Percentiles rank a stretch among this genome's conserved stretches.
Conservation (phyloP, 176 grass and related monocot species). For the Dendrocalamus sinicus region DNA sequence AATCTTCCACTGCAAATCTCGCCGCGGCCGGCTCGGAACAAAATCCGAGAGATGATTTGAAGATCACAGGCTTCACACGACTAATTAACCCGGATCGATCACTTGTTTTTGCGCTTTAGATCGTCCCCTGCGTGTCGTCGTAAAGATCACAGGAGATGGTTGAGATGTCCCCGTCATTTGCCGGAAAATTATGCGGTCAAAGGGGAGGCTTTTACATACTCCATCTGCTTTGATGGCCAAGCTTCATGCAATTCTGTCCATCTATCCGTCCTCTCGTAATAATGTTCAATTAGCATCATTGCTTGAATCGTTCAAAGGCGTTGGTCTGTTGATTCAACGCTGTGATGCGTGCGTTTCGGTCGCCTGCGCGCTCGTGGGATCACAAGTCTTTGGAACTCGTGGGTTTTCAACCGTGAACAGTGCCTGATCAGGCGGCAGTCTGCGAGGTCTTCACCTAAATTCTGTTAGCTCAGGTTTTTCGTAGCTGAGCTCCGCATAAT, state of each 20-base stretch:
- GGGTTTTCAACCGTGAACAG: background rate
- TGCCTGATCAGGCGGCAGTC: background rate
- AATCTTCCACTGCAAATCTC: background rate
- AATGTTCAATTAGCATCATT: background rate
- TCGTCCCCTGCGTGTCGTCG: background rate
- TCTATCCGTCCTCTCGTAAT: background rate
- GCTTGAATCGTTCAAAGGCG: slow-evolving; percentile 23
- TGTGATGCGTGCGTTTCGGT: slow-evolving; percentile 20
- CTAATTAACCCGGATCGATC: background rate
- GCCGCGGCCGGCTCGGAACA: background rate
- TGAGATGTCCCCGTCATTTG: slow-evolving; percentile 17
- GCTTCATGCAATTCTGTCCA: background rate
- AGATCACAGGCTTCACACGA: background rate
- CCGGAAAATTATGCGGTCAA: slow-evolving; percentile 21
- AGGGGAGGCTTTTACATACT: background rate
- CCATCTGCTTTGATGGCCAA: slow-evolving; percentile 13
- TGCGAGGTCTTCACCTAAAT: background rate
- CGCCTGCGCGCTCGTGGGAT: background rate
- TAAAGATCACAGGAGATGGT: background rate
- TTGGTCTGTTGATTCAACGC: background rate
- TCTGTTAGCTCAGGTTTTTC: background rate
- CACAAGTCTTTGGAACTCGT: background rate
- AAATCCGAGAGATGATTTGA: slow-evolving; percentile 6
- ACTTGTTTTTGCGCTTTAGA: background rate
- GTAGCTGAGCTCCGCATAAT: background rate